A percentile compares a stretch with the other conserved stretches of the same genome.
These are phyloP conservation scores for Francoa sonchifolia DNA, from an alignment of 441 rosid genomes.

Conservation along the genomic window DNA sequence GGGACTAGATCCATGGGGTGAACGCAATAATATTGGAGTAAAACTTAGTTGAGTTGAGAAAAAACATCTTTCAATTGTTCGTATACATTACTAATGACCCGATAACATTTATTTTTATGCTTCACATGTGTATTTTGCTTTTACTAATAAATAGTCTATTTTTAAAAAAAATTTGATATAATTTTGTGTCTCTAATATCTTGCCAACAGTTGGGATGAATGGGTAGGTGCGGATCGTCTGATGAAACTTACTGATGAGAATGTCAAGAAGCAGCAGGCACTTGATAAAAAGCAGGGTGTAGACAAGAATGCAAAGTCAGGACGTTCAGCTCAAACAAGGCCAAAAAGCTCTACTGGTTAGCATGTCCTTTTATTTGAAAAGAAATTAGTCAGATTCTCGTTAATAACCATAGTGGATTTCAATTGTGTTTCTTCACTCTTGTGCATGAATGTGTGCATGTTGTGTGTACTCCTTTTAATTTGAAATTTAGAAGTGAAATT, in stretches of 20 bases:
- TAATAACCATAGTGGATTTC: no score
- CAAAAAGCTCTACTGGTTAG: conserved; percentile 66
- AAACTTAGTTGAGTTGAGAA: no score
- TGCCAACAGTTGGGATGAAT: conserved; percentile 98
- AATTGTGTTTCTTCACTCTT: no score
- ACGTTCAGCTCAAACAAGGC: conserved; percentile 62
- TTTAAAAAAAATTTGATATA: conserved; percentile 27
- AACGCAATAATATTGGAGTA: no score
- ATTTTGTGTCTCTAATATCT: conserved; percentile 42
- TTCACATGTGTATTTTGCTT: neutral
- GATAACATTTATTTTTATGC: neutral
- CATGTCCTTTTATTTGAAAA: conserved; percentile 9
- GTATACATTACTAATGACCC: neutral
- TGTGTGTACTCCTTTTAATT: no score
- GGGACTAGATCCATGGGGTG: no score
- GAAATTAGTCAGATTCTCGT: no score
- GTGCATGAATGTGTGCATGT: no score
- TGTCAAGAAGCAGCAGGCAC: conserved; percentile 70
- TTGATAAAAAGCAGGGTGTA: conserved; percentile 64
- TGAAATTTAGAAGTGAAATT: no score
- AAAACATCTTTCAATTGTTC: neutral
- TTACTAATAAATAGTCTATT: neutral
- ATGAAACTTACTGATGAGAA: conserved; percentile 79
- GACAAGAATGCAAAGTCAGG: conserved; percentile 77
- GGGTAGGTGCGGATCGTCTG: conserved; percentile 85